Conservation (phyloP, 1,284 basidiomycete species). For the Malassezia dermatis region DNA sequence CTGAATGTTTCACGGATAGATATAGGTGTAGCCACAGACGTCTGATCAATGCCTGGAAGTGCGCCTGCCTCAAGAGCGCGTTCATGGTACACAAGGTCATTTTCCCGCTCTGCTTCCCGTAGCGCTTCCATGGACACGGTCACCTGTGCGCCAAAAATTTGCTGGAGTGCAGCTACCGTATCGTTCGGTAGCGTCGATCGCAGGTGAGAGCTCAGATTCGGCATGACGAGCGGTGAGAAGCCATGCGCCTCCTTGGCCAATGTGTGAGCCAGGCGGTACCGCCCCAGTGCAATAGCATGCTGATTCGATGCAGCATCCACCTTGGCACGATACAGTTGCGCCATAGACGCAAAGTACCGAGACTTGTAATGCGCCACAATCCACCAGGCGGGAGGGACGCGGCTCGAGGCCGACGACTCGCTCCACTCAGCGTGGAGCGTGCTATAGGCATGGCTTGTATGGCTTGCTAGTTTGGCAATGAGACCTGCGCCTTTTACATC, state of each 20-base stretch:
- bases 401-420: constrained; percentile 69
- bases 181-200: constrained; percentile 79
- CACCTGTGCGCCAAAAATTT: constrained; percentile 72
- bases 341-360: constrained; percentile 74
- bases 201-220: constrained; percentile 46
- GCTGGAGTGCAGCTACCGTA: constrained; percentile 64
- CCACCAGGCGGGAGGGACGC: constrained; percentile 5
- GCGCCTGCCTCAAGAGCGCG: constrained; percentile 70
- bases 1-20: constrained; percentile 89
- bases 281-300: constrained; percentile 75
- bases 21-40: constrained; percentile 66
- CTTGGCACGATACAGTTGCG: constrained; percentile 74
- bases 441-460: constrained; percentile 70
- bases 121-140: constrained; percentile 67
- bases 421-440: constrained; percentile 76
- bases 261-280: constrained; percentile 67
- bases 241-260: constrained; percentile 74
- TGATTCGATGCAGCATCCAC: constrained; percentile 67
- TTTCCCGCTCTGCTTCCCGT: constrained; percentile 70
- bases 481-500: constrained; percentile 56
- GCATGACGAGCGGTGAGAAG: constrained; percentile 30
- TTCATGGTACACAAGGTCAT: constrained; percentile 97
- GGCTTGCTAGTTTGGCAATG: constrained; percentile 73
- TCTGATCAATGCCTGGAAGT: constrained; percentile 69
- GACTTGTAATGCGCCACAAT: constrained; percentile 61